These are phyloP conservation scores for Echeveria elegans DNA, from an alignment of 164 flowering plant genomes.

Conservation along the genomic window DNA sequence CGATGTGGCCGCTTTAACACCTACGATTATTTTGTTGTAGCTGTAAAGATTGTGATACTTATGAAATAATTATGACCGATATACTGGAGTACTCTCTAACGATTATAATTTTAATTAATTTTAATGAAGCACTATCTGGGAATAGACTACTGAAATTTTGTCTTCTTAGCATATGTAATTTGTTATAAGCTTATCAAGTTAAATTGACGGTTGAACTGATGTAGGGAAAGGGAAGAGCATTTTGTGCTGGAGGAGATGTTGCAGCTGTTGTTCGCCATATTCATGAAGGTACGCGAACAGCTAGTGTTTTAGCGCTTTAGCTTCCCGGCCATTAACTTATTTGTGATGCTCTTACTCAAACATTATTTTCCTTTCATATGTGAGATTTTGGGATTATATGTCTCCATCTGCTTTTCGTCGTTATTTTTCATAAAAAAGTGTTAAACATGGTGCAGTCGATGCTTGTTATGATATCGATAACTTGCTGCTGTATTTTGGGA, in stretches of 20 bases:
- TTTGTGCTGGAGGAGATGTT: constrained; percentile 80
- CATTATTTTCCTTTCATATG: background rate
- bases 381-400: background rate
- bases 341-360: background rate
- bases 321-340: background rate
- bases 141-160: background rate
- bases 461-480: background rate
- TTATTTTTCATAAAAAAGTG: background rate
- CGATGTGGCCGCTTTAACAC: no score
- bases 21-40: no score
- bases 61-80: no score
- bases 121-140: background rate
- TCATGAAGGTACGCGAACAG: constrained; percentile 33
- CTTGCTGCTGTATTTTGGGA: background rate
- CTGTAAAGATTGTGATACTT: background rate
- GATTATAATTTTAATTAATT: no score
- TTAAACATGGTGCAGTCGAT: background rate
- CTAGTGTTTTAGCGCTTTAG: background rate
- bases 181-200: background rate
- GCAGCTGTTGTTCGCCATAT: constrained; percentile 42
- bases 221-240: constrained; percentile 68
- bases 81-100: background rate
- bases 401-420: background rate
- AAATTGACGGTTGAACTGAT: background rate
- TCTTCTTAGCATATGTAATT: background rate